Conservation (phyloP, 805 yeast genomes). For the Candida silvatica region DNA sequence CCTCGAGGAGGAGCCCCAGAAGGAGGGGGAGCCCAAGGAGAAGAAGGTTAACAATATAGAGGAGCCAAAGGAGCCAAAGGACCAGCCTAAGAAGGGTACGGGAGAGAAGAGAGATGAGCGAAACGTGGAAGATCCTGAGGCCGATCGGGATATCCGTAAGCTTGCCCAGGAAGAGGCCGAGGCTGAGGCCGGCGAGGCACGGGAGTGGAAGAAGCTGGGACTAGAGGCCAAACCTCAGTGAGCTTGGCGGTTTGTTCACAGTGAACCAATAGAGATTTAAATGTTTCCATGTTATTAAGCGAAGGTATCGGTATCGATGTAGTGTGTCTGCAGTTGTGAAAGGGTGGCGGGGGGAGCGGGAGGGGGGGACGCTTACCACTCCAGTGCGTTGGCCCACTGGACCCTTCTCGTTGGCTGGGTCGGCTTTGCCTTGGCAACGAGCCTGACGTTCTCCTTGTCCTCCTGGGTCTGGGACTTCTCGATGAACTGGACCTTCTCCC, state of each 20-base stretch:
- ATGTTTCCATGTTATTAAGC: background rate
- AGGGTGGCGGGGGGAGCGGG: background rate
- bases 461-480: constrained; percentile 8
- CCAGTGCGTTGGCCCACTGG: constrained; percentile 22
- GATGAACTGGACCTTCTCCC: constrained; percentile 17
- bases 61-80: background rate
- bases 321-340: background rate
- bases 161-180: no score
- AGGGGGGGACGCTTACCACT: constrained; percentile 16
- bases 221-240: no score
- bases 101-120: no score
- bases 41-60: background rate
- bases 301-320: background rate
- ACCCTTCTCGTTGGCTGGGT: constrained; percentile 3
- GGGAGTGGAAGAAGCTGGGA: no score
- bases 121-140: no score
- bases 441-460: constrained; percentile 17
- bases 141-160: no score
- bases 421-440: background rate
- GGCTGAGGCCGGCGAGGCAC: no score
- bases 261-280: no score
- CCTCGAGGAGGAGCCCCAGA: background rate
- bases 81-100: no score
- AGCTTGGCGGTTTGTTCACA: no score
- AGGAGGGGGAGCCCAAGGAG: background rate